Evolutionary conservation across 345 rosid genomes (phyloP).

Genomic region (Eucalyptus regnans): DNA sequence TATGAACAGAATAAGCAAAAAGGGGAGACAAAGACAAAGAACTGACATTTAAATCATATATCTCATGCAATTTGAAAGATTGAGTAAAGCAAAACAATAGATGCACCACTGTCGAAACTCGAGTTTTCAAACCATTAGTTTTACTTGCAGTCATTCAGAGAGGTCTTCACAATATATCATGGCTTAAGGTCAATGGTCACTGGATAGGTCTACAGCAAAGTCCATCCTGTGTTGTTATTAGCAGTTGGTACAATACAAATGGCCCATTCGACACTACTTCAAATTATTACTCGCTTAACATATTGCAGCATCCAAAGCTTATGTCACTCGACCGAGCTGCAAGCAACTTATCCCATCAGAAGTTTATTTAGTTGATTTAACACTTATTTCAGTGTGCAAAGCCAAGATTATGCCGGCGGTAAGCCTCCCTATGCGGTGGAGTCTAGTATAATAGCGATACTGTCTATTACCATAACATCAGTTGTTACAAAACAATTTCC

Average conservation of each 20-base stretch:
- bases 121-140: background rate
- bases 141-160: background rate
- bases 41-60: background rate
- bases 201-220: background rate
- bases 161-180: background rate
- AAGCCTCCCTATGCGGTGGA: background rate
- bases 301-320: background rate
- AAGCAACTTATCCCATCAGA: background rate
- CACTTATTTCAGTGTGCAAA: background rate
- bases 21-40: background rate
- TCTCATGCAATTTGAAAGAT: background rate
- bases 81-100: background rate
- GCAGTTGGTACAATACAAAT: background rate
- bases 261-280: background rate
- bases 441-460: background rate
- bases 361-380: background rate
- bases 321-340: background rate
- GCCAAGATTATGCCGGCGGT: background rate
- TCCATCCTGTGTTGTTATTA: background rate
- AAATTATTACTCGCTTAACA: background rate
- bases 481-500: background rate
- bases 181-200: background rate
- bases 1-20: background rate
- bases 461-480: background rate
- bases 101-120: background rate